phyloP scores from a whole-genome alignment of 257 asterid genomes.

The Solanum stenotomum region DNA sequence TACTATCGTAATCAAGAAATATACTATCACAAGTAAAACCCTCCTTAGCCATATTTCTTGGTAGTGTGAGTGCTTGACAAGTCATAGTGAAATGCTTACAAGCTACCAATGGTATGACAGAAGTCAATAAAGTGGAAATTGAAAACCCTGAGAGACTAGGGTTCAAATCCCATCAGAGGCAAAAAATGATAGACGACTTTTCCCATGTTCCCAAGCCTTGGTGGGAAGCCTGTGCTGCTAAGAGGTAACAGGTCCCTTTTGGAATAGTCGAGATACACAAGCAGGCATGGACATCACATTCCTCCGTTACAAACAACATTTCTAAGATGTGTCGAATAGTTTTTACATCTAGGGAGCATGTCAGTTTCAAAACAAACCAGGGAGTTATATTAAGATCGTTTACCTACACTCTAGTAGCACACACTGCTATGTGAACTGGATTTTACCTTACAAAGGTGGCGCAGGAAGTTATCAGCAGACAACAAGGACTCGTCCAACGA shows the following conservation, averaged over 20 bases:
- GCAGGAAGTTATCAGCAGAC: slow-evolving; percentile 78
- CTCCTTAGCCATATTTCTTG: neutral
- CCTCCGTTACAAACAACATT: neutral
- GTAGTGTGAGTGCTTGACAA: neutral
- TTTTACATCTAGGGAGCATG: neutral
- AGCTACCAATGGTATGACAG: neutral
- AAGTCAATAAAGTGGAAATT: neutral
- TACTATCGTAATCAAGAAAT: neutral
- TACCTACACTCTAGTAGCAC: neutral
- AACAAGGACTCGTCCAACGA: slow-evolving; percentile 84
- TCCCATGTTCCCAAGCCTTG: neutral
- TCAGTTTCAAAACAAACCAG: neutral
- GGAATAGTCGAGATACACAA: neutral
- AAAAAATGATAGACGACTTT: neutral
- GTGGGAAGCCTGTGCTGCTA: neutral
- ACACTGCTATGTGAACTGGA: neutral
- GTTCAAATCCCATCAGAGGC: neutral
- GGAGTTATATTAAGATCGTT: neutral
- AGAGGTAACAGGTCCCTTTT: neutral
- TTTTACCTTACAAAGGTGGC: slow-evolving; percentile 79
- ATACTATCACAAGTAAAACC: neutral
- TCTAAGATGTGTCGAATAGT: neutral
- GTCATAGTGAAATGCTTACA: neutral
- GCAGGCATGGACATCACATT: neutral
- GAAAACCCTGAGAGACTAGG: neutral